phyloP scores from a whole-genome alignment of 441 rosid species.

The Capsella rubella region DNA sequence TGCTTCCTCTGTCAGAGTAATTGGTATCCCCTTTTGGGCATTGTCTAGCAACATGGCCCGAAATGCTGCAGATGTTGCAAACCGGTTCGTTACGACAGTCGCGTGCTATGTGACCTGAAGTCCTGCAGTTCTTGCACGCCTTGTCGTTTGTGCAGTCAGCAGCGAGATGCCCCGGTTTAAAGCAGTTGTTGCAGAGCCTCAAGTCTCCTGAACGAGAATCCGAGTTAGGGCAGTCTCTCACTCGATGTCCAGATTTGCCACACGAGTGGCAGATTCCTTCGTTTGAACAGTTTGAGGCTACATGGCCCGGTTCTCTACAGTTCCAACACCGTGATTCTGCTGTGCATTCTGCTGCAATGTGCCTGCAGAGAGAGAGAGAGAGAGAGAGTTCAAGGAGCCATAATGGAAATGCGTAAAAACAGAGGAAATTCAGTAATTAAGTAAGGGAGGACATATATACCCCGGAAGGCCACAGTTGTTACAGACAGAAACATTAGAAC shows the following conservation, averaged over 20 bases:
- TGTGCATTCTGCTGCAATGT: slow-evolving; percentile 54
- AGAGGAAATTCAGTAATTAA: background rate
- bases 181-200: slow-evolving; percentile 55
- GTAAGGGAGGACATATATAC: slow-evolving; percentile 44
- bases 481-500: slow-evolving; percentile 93
- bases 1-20: slow-evolving; percentile 39
- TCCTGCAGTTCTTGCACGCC: slow-evolving; percentile 52
- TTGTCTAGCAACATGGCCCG: slow-evolving; percentile 46
- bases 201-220: slow-evolving; percentile 44
- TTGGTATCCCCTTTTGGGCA: slow-evolving; percentile 45
- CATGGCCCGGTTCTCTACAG: slow-evolving; percentile 51
- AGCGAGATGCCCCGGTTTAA: slow-evolving; percentile 45
- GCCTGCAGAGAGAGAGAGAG: slow-evolving; percentile 24
- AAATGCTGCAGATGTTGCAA: slow-evolving; percentile 50
- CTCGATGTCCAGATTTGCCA: slow-evolving; percentile 50
- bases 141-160: slow-evolving; percentile 51
- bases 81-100: slow-evolving; percentile 49
- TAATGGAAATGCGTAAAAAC: background rate
- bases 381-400: background rate
- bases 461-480: slow-evolving; percentile 97
- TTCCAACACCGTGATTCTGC: slow-evolving; percentile 53
- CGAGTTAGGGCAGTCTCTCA: slow-evolving; percentile 46
- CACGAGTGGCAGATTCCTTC: slow-evolving; percentile 53
- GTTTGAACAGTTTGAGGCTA: slow-evolving; percentile 47
- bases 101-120: slow-evolving; percentile 46